A percentile compares a stretch with the other conserved stretches of the same genome.
Conservation (phyloP, 805 yeast species). For the Barnettozyma salicaria region DNA sequence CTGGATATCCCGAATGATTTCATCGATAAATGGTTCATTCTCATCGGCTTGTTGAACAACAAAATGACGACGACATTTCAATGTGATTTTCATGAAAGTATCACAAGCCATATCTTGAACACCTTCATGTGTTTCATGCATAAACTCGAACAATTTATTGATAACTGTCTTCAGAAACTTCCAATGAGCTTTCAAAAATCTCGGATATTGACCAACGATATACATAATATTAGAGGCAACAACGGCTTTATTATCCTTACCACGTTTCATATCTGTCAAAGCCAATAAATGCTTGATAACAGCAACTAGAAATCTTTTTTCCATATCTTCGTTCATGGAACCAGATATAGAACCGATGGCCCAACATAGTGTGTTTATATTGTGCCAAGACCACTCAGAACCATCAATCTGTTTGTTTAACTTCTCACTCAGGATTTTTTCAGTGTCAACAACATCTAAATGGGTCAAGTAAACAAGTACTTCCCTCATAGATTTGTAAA, state of each 20-base stretch:
- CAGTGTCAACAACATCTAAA: slow-evolving; percentile 90
- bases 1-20: slow-evolving; percentile 78
- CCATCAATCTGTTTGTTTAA: slow-evolving; percentile 92
- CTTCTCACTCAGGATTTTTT: slow-evolving; percentile 87
- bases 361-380: slow-evolving; percentile 96
- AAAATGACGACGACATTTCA: slow-evolving; percentile 92
- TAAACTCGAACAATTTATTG: slow-evolving; percentile 90
- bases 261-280: slow-evolving; percentile 91
- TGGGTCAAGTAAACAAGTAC: slow-evolving; percentile 93
- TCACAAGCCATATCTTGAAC: slow-evolving; percentile 99
- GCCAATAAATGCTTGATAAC: slow-evolving; percentile 90
- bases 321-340: slow-evolving; percentile 97
- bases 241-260: slow-evolving; percentile 97
- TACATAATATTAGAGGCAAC: slow-evolving; percentile 99
- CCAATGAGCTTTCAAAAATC: slow-evolving; percentile 98
- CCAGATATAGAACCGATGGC: slow-evolving; percentile 99
- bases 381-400: slow-evolving; percentile 98
- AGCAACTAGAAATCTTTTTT: slow-evolving; percentile 85
- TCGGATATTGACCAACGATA: slow-evolving; percentile 97
- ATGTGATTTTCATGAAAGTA: slow-evolving; percentile 92
- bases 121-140: slow-evolving; percentile 99
- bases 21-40: slow-evolving; percentile 84
- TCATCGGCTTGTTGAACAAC: slow-evolving; percentile 84
- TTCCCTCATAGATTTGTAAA: slow-evolving; percentile 94
- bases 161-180: slow-evolving; percentile 93